Conservation (phyloP, 805 yeast species). For the Dipodascopsis tothii region DNA sequence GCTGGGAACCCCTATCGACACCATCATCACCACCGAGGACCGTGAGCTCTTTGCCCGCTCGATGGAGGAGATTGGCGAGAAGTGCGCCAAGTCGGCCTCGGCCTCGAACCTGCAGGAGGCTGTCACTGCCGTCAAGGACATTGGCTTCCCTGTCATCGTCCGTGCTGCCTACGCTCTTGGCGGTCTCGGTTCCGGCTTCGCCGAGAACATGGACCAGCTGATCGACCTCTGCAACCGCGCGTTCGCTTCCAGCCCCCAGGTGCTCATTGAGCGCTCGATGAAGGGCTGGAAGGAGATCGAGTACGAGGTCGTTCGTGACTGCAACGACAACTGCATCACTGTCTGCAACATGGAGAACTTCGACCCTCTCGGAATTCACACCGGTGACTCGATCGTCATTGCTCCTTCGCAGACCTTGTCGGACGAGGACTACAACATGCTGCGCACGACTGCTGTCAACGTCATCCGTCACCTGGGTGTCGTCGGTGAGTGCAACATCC, state of each 20-base stretch:
- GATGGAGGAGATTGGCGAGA: slow-evolving; percentile 90
- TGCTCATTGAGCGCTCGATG: slow-evolving; percentile 89
- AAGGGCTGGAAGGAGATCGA: slow-evolving; percentile 99
- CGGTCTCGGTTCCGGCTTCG: slow-evolving; percentile 97
- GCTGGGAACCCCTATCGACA: slow-evolving; percentile 91
- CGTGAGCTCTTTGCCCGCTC: slow-evolving; percentile 92
- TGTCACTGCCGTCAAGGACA: slow-evolving; percentile 68
- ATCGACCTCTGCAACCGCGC: slow-evolving; percentile 81
- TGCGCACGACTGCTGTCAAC: slow-evolving; percentile 94
- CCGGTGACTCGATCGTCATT: slow-evolving; percentile 98
- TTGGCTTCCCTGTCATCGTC: slow-evolving; percentile 91
- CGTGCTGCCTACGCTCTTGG: slow-evolving; percentile 97
- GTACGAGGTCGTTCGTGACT: slow-evolving; percentile 97
- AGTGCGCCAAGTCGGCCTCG: slow-evolving; percentile 89
- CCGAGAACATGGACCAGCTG: slow-evolving; percentile 77
- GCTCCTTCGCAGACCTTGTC: slow-evolving; percentile 97
- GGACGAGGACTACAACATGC: slow-evolving; percentile 95
- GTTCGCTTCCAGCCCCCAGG: slow-evolving; percentile 93
- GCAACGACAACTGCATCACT: slow-evolving; percentile 93
- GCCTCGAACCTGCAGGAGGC: slow-evolving; percentile 79
- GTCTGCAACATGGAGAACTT: slow-evolving; percentile 99
- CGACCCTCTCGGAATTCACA: slow-evolving; percentile 96
- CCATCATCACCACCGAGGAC: slow-evolving; percentile 95
- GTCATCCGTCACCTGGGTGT: slow-evolving; percentile 96
- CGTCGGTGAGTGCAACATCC: slow-evolving; percentile 98